Evolutionary conservation across 768 basidiomycete species (phyloP).

Genomic region (Symmetrospora coprosmae): DNA sequence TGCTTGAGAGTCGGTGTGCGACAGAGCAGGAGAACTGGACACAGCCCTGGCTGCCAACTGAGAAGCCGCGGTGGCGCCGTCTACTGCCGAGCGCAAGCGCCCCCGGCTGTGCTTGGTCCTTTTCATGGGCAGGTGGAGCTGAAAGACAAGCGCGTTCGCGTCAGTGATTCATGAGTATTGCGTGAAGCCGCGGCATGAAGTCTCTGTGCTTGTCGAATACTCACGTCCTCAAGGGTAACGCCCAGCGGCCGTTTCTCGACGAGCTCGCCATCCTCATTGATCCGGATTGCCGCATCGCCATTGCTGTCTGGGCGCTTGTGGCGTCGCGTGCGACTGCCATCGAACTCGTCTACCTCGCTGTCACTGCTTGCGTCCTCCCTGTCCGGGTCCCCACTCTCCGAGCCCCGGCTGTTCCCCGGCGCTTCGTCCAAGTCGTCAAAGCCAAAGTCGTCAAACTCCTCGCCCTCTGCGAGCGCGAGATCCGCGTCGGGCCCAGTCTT

Average conservation of each 20-base stretch:
- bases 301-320: too few species aligned
- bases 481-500: not conserved
- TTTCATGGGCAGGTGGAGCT: not conserved
- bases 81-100: not conserved
- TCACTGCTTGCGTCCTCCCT: not conserved
- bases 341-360: not conserved
- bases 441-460: not conserved
- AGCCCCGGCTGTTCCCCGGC: not conserved
- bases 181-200: not conserved
- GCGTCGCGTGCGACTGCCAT: too few species aligned
- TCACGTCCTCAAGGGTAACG: constrained; percentile 16
- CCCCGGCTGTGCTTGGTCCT: not conserved
- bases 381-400: not conserved
- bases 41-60: too few species aligned
- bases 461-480: not conserved
- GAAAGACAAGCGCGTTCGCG: not conserved
- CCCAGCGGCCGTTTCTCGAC: constrained; percentile 17
- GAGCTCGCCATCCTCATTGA: not conserved
- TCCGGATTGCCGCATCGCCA: not conserved
- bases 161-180: not conserved
- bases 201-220: not conserved
- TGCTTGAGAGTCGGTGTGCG: not conserved
- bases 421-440: not conserved
- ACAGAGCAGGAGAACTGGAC: not conserved
- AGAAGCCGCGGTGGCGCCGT: too few species aligned